Evolutionary conservation across 345 rosid genomes (phyloP).

Genomic region (Linum trigynum): DNA sequence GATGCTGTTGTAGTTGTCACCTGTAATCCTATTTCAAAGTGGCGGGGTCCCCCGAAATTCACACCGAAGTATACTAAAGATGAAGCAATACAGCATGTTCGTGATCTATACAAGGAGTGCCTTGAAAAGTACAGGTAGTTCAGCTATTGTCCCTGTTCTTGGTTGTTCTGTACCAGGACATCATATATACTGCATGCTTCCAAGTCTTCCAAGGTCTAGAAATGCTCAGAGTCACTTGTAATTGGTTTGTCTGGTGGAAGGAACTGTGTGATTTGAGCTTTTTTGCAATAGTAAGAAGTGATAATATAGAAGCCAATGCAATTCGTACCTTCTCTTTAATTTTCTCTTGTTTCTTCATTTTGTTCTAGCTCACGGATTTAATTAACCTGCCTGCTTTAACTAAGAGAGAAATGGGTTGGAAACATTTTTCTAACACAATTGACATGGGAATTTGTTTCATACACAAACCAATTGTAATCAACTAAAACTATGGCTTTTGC

Average conservation of each 20-base stretch:
- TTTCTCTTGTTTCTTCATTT: neutral
- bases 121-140: slow-evolving; percentile 61
- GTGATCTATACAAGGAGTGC: slow-evolving; percentile 67
- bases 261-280: neutral
- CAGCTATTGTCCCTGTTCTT: slow-evolving; percentile 7
- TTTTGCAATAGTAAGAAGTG: no score
- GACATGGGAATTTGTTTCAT: no score
- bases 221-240: no score
- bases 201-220: no score
- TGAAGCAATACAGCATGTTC: slow-evolving; percentile 62
- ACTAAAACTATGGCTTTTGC: neutral
- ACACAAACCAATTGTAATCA: no score
- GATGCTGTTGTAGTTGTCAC: slow-evolving; percentile 84
- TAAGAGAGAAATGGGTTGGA: no score
- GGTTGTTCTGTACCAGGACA: neutral
- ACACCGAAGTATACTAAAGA: slow-evolving; percentile 65
- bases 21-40: slow-evolving; percentile 82
- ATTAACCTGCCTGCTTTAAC: no score
- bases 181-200: neutral
- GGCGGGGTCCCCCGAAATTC: slow-evolving; percentile 76
- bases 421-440: no score
- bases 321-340: neutral
- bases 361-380: neutral
- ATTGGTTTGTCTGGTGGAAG: neutral
- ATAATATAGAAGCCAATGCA: no score